A percentile compares a stretch with the other conserved stretches of the same genome.
phyloP scores from a whole-genome alignment of 176 grass and related monocot genomes.

The Otatea glauca region DNA sequence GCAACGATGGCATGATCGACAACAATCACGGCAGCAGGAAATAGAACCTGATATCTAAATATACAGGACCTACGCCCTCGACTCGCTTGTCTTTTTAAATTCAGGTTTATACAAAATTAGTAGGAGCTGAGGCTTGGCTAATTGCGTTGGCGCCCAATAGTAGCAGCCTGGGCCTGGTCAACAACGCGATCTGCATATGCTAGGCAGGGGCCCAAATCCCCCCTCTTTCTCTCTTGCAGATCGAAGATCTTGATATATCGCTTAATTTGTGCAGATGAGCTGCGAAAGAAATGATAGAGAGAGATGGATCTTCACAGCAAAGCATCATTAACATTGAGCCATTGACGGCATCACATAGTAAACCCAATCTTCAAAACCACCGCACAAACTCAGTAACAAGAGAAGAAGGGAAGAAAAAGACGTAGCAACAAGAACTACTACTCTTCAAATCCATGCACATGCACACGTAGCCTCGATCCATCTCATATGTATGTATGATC shows the following conservation, averaged over 20 bases:
- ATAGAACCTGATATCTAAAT: too few relatives aligned
- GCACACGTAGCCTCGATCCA: conserved; percentile 21
- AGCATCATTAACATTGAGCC: not conserved
- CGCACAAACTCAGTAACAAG: not conserved
- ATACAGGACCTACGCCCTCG: too few relatives aligned
- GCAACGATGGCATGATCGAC: too few relatives aligned
- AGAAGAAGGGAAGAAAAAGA: not conserved
- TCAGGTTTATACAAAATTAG: not conserved
- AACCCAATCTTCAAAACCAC: conserved; percentile 19
- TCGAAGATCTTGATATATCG: not conserved
- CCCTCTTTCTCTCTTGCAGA: not conserved
- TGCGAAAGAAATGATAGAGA: not conserved
- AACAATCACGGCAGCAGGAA: too few relatives aligned
- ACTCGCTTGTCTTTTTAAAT: not conserved
- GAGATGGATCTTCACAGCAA: not conserved
- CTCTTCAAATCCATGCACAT: conserved; percentile 39
- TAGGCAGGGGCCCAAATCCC: too few relatives aligned
- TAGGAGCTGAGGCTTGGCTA: not conserved
- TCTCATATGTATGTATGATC: not conserved
- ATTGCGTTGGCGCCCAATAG: not conserved
- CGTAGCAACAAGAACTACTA: conserved; percentile 9
- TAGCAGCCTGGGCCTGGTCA: too few relatives aligned
- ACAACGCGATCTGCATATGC: too few relatives aligned
- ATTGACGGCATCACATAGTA: not conserved
- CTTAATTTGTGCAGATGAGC: not conserved